Conservation (phyloP, 176 grass and related monocot genomes). For the Typha latifolia region DNA sequence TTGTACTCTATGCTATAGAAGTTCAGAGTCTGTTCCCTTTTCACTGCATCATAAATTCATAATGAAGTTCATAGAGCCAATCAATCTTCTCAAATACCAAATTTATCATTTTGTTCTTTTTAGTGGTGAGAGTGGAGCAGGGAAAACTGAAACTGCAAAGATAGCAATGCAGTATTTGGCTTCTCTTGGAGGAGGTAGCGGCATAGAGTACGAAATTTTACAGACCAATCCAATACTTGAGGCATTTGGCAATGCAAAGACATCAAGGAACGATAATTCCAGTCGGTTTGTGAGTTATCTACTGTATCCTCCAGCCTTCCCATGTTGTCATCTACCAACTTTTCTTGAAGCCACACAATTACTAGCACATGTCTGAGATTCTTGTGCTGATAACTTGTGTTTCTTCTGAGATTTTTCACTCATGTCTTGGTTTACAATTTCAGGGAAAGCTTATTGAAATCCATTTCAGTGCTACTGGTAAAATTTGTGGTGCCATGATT, state of each 20-base stretch:
- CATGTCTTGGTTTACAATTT: slow-evolving; percentile 15
- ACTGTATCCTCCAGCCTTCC: not conserved
- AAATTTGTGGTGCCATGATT: slow-evolving; percentile 90
- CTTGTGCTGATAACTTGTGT: not conserved
- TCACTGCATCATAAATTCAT: no score
- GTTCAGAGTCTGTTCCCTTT: no score
- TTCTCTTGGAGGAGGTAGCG: slow-evolving; percentile 83
- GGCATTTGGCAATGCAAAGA: slow-evolving; percentile 99
- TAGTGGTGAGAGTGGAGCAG: slow-evolving; percentile 98
- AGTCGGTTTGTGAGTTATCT: slow-evolving; percentile 89
- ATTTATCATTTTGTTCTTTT: slow-evolving; percentile 23
- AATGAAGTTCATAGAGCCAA: no score
- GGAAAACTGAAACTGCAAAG: slow-evolving; percentile 99
- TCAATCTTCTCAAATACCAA: not conserved
- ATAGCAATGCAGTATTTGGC: slow-evolving; percentile 99
- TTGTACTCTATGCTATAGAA: no score
- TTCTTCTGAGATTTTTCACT: slow-evolving; percentile 6
- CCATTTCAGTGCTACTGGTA: slow-evolving; percentile 89
- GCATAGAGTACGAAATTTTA: slow-evolving; percentile 98
- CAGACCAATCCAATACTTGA: slow-evolving; percentile 98
- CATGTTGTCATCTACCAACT: no score
- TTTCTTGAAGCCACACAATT: no score
- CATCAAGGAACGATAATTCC: slow-evolving; percentile 93
- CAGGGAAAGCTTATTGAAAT: slow-evolving; percentile 98
- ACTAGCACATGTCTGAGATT: not conserved